A percentile compares a stretch with the other conserved stretches of the same genome.
phyloP scores from a whole-genome alignment of 208 protist species.

The Novymonas esmeraldas region DNA sequence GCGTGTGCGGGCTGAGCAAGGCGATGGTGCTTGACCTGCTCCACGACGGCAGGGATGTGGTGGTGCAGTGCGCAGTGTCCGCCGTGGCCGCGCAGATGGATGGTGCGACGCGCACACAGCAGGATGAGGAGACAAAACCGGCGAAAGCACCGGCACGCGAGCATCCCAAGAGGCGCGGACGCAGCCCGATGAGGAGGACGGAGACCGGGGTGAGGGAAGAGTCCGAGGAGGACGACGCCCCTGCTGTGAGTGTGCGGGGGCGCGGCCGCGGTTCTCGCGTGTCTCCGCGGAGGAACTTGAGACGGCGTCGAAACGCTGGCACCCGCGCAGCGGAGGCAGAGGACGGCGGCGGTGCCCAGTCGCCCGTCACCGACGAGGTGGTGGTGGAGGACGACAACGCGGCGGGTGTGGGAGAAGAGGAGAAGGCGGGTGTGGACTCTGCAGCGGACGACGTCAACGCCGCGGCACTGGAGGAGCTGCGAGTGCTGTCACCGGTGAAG shows the following conservation, averaged over 20 bases:
- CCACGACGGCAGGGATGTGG: background rate
- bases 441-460: conserved; percentile 1
- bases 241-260: too few species aligned
- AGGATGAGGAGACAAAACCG: background rate
- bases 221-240: background rate
- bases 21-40: conserved; percentile 2
- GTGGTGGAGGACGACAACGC: background rate
- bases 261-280: too few species aligned
- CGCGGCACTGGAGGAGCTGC: background rate
- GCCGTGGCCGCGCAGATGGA: background rate
- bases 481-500: background rate
- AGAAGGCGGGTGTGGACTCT: background rate
- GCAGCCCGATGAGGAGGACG: too few species aligned
- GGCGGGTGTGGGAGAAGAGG: background rate
- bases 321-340: too few species aligned
- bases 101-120: background rate
- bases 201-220: background rate
- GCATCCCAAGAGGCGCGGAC: background rate
- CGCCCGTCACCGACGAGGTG: too few species aligned
- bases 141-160: too few species aligned
- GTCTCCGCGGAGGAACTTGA: too few species aligned
- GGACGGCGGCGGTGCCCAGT: too few species aligned
- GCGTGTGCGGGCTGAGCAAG: background rate
- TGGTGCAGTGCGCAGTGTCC: conserved; percentile 18
- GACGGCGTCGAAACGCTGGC: too few species aligned